Evolutionary conservation across 768 basidiomycete species (phyloP).

Genomic region (Boletus sp.): DNA sequence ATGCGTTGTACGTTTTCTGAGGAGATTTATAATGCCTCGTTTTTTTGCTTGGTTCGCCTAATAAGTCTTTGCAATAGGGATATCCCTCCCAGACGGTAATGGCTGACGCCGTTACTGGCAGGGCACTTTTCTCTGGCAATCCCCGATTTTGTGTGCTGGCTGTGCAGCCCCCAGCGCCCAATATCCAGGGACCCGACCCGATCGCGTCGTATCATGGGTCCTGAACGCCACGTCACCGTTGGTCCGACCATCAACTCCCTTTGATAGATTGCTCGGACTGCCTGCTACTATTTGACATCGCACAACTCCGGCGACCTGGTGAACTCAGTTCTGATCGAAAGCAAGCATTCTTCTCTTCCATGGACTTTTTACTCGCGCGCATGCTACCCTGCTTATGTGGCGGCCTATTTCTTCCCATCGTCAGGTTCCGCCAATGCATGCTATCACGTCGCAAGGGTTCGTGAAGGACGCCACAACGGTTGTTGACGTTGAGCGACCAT

Average conservation of each 20-base stretch:
- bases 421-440: not conserved
- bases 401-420: conserved; percentile 12
- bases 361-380: conserved; percentile 13
- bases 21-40: conserved; percentile 1
- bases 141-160: not conserved
- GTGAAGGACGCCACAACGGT: conserved; percentile 17
- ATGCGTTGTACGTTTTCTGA: conserved; percentile 5
- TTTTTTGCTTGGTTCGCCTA: not conserved
- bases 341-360: not conserved
- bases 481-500: not conserved
- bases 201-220: conserved; percentile 14
- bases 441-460: not conserved
- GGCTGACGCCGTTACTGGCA: not conserved
- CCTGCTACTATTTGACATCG: not conserved
- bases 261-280: not conserved
- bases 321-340: conserved; percentile 5
- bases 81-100: not conserved
- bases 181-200: conserved; percentile 11
- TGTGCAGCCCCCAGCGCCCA: conserved; percentile 6
- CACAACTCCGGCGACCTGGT: not conserved
- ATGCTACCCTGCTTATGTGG: conserved; percentile 12
- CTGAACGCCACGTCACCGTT: conserved; percentile 13
- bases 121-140: not conserved
- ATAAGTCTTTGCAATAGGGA: conserved; percentile 10
- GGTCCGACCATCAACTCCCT: not conserved